These are phyloP conservation scores for Puccinia polysora DNA, from an alignment of 1,284 basidiomycete genomes.

Conservation along the genomic window DNA sequence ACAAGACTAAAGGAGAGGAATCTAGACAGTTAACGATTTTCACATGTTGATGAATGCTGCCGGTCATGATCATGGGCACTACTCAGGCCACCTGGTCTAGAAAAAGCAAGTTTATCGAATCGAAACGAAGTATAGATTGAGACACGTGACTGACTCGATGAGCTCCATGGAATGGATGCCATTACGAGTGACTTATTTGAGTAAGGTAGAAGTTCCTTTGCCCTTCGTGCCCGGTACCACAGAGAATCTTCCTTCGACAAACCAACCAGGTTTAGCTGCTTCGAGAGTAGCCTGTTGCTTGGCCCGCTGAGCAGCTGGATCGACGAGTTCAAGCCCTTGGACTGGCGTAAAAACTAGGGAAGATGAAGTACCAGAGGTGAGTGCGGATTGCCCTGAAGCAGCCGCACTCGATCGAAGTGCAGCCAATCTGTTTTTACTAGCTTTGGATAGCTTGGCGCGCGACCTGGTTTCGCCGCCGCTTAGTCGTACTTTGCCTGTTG, in stretches of 20 bases:
- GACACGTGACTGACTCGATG: too few relatives aligned
- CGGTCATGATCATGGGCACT: too few relatives aligned
- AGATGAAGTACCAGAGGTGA: slow-evolving; percentile 37
- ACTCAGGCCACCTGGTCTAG: too few relatives aligned
- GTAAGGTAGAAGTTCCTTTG: slow-evolving; percentile 18
- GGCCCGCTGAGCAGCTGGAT: slow-evolving; percentile 67
- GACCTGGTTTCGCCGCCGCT: slow-evolving; percentile 77
- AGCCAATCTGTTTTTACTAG: slow-evolving; percentile 73
- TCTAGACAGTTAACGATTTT: too few relatives aligned
- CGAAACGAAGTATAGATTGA: too few relatives aligned
- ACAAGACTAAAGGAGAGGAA: too few relatives aligned
- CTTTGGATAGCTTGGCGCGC: slow-evolving; percentile 95
- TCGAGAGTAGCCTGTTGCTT: slow-evolving; percentile 59
- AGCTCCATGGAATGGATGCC: too few relatives aligned
- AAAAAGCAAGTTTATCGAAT: too few relatives aligned
- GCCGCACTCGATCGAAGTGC: slow-evolving; percentile 57
- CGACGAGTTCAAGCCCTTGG: slow-evolving; percentile 70
- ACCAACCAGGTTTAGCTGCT: slow-evolving; percentile 89
- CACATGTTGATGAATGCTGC: too few relatives aligned
- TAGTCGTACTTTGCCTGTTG: slow-evolving; percentile 80
- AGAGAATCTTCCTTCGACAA: slow-evolving; percentile 72
- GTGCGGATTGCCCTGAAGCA: slow-evolving; percentile 51
- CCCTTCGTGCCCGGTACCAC: slow-evolving; percentile 39
- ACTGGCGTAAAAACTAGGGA: slow-evolving; percentile 44
- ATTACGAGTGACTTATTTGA: too few relatives aligned